Percentiles rank a stretch among this genome's conserved stretches.
These are phyloP conservation scores for Scedosporium dehoogii DNA, from an alignment of 2,329 filamentous ascomycete species.

Conservation along the genomic window DNA sequence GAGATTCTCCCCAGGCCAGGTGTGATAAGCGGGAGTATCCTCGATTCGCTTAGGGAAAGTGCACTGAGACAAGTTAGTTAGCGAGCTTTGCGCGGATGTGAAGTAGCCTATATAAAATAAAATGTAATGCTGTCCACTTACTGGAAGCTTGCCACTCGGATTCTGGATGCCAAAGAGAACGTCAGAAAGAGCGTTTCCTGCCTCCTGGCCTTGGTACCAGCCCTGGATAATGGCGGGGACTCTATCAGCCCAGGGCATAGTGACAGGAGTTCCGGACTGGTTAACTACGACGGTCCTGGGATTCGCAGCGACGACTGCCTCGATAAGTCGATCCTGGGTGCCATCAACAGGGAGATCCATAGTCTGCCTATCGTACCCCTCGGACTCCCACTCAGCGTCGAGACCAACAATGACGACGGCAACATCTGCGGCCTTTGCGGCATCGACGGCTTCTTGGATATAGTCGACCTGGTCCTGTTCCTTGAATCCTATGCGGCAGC, in stretches of 20 bases:
- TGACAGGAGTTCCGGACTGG: conserved; percentile 58
- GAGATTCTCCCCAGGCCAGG: conserved; percentile 62
- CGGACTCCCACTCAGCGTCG: conserved; percentile 67
- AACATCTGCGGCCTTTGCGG: conserved; percentile 53
- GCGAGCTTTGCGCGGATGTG: conserved; percentile 2
- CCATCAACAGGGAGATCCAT: conserved; percentile 56
- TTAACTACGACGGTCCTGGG: conserved; percentile 58
- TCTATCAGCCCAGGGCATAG: conserved; percentile 58
- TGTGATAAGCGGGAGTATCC: conserved; percentile 61
- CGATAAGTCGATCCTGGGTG: conserved; percentile 52
- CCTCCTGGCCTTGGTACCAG: conserved; percentile 67
- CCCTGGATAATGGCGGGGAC: conserved; percentile 61
- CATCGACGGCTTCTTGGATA: conserved; percentile 54
- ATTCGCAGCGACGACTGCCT: conserved; percentile 52
- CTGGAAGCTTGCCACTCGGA: conserved; percentile 59
- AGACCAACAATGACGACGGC: conserved; percentile 60
- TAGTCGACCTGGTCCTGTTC: conserved; percentile 52
- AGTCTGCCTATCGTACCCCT: conserved; percentile 65
- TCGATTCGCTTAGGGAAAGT: conserved; percentile 56
- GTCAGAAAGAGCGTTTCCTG: conserved; percentile 59
- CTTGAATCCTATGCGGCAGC: conserved; percentile 62
- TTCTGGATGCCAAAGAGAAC: conserved; percentile 54
- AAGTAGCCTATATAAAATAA: neutral
- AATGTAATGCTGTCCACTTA: conserved; percentile 18
- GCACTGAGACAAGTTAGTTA: conserved; percentile 24